Evolutionary conservation across 2,329 filamentous ascomycete genomes (phyloP).

Genomic region (Alternaria brassicae): DNA sequence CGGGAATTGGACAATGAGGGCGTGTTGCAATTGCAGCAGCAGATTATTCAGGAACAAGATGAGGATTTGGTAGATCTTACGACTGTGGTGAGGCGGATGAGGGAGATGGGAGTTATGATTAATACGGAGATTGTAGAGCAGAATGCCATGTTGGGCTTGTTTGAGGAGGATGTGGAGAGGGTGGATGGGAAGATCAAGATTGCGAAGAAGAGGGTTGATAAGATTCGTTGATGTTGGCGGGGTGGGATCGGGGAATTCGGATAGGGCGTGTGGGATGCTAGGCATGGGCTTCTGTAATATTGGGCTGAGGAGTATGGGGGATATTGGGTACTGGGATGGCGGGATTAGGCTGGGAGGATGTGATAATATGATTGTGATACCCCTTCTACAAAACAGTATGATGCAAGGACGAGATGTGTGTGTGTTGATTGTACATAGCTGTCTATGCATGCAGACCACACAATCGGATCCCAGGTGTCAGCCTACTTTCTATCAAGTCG

Average conservation of each 20-base stretch:
- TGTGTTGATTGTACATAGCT: accelerated
- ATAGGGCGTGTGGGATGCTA: too few relatives aligned
- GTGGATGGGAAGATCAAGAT: slow-evolving; percentile 73
- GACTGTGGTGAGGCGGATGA: slow-evolving; percentile 74
- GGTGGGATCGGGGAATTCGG: too few relatives aligned
- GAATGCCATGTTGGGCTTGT: slow-evolving; percentile 72
- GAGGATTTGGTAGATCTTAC: slow-evolving; percentile 72
- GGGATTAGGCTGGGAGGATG: neutral
- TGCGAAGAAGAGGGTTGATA: slow-evolving; percentile 74
- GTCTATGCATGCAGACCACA: neutral
- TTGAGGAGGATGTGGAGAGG: slow-evolving; percentile 71
- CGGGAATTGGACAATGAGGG: slow-evolving; percentile 78
- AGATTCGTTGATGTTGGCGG: slow-evolving; percentile 57
- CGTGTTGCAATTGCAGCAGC: slow-evolving; percentile 74
- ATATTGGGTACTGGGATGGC: neutral
- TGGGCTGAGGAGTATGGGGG: neutral
- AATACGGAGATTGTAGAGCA: slow-evolving; percentile 75
- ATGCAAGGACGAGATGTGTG: neutral
- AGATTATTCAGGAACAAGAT: slow-evolving; percentile 79
- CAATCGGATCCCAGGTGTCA: too few relatives aligned
- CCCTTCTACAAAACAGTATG: neutral
- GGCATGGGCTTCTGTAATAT: neutral
- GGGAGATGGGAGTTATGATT: slow-evolving; percentile 79
- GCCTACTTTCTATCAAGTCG: neutral
- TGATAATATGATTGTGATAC: neutral